Evolutionary conservation across 2,329 filamentous ascomycete genomes (phyloP).

Genomic region (Colletotrichum viniferum): DNA sequence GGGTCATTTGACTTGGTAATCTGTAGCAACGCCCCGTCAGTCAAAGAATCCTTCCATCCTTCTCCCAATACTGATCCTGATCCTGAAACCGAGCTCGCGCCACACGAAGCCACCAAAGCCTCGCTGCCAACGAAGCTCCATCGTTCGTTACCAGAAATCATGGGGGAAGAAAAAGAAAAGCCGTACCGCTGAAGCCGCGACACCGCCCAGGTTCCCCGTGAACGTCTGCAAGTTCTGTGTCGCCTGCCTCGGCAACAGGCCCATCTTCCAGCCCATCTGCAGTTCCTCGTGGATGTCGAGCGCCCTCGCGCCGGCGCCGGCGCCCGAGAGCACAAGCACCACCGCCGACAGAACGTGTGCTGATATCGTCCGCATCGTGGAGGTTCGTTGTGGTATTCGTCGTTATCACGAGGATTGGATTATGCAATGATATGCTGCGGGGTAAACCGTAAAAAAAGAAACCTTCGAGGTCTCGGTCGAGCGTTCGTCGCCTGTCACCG

Average conservation of each 20-base stretch:
- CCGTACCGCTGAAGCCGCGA: constrained; percentile 38
- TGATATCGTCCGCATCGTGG: background rate
- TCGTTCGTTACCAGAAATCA: background rate
- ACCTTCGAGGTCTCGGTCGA: background rate
- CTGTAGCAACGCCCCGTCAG: constrained; percentile 22
- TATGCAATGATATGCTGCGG: background rate
- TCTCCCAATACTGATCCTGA: background rate
- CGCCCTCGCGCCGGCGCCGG: constrained; percentile 11
- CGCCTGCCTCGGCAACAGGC: constrained; percentile 34
- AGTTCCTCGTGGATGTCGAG: constrained; percentile 33
- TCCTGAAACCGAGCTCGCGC: background rate
- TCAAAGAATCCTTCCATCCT: background rate
- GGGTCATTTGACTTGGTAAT: constrained; percentile 45
- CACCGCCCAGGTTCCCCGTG: constrained; percentile 41
- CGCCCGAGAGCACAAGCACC: background rate
- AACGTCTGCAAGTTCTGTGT: constrained; percentile 46
- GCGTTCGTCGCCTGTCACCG: background rate
- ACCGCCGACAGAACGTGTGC: background rate
- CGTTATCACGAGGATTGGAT: background rate
- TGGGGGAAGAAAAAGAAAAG: background rate
- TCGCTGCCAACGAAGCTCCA: background rate
- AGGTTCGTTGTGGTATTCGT: background rate
- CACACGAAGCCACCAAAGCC: background rate
- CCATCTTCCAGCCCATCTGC: constrained; percentile 40
- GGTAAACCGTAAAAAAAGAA: background rate